Base-by-base conservation (phyloP, 192 early-diverging fungal species). In the Gigaspora rosea region DNA sequence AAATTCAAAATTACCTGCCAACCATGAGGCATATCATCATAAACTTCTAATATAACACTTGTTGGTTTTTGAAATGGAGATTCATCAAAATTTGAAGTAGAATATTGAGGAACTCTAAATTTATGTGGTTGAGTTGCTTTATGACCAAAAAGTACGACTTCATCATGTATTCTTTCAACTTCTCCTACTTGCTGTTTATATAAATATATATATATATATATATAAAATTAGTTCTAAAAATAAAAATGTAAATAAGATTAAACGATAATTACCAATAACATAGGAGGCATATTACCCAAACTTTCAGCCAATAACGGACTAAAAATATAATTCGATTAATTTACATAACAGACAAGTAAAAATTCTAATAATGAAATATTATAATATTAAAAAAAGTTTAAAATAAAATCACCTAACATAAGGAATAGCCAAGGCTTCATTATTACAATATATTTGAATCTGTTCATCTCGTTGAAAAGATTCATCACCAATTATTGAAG, bases 161-260 rank as follows among this genome's bases (percentile, higher is more conserved):
- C 84, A 69, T 88, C 84, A 16, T 83, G 70, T 16, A 88, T 46
- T 69, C 83, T 64, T 56, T 88, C 86, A 4, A 79, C 81, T 16
- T 78, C 73, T 20, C 86, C 86, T 3, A 79, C 71, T 78, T 85
- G 84, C 83, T 84, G 72, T 22, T 35, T 4, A 0, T 27, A 27
- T 2, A 18, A 12, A 20, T 7, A 36, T 0, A 57, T 4, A 0
- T 27, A 27, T 2, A 18, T 6, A 20, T 7, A 36, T 0, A 57
- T 48, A 51, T 7, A 27, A 58, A 22, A 3, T 18, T 48, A 75
- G 16, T 33, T 18, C 0, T 46, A 35, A 7, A 20, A 61, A 62
- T 1, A 15, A 62, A 62, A n/a, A 27, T 27, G 13, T n/a, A 1
- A 49, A 16, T 0, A 52, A 18, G 33, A 51, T 15, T 6, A 50